These are phyloP conservation scores for Eucalyptus sp. DNA, from an alignment of 345 rosid genomes.

Conservation along the genomic window DNA sequence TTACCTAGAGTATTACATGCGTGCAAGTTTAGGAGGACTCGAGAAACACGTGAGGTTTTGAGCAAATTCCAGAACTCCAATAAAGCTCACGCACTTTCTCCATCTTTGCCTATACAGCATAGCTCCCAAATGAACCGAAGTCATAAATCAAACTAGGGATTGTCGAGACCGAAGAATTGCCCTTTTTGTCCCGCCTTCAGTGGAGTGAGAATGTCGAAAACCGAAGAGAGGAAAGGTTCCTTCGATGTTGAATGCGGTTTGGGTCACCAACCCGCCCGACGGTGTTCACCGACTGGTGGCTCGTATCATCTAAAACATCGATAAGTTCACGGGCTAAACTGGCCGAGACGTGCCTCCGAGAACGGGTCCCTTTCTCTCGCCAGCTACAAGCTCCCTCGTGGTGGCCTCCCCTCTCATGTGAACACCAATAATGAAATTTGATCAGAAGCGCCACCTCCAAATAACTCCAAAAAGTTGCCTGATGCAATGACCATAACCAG, in stretches of 20 bases:
- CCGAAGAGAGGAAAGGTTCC: background rate
- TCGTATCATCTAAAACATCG: background rate
- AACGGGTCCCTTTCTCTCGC: background rate
- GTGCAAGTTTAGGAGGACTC: background rate
- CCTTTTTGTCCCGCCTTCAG: background rate
- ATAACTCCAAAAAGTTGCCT: background rate
- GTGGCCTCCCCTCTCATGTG: background rate
- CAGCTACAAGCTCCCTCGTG: background rate
- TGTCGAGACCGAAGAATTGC: background rate
- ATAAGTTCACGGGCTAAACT: background rate
- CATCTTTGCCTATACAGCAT: background rate
- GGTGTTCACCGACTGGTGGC: rapidly evolving
- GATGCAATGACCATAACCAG: rapidly evolving
- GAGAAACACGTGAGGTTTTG: background rate
- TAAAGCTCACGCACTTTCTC: background rate
- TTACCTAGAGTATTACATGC: background rate
- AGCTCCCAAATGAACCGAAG: background rate
- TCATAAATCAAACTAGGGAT: background rate
- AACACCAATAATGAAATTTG: background rate
- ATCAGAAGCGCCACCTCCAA: background rate
- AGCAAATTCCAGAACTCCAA: background rate
- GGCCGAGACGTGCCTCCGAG: background rate
- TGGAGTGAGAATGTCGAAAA: background rate
- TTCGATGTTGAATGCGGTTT: background rate
- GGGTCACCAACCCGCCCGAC: background rate